Conservation (phyloP, 306 rosid species). For the Glycine latifolia region DNA sequence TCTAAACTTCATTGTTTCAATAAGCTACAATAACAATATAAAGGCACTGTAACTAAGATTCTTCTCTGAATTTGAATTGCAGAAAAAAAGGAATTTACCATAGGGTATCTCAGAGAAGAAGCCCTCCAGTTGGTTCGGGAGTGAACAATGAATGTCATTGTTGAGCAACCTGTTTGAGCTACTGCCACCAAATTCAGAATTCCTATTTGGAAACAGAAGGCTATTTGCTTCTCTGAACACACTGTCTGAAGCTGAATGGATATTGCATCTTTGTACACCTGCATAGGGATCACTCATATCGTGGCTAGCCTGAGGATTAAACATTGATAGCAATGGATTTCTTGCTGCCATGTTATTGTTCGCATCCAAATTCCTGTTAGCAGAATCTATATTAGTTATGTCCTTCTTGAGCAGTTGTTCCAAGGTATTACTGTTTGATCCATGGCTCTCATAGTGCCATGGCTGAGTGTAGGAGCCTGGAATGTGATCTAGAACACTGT, state of each 20-base stretch:
- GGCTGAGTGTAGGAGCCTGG: conserved; percentile 47
- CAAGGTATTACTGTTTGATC: conserved; percentile 48
- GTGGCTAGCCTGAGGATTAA: conserved; percentile 40
- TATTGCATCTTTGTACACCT: too few species aligned
- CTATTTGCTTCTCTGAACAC: not conserved
- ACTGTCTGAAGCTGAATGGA: too few species aligned
- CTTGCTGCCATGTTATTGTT: conserved; percentile 53
- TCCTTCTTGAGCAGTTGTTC: conserved; percentile 49
- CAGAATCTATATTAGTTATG: conserved; percentile 44
- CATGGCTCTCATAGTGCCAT: conserved; percentile 39
- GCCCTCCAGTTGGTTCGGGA: conserved; percentile 51
- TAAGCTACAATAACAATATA: conserved; percentile 17
- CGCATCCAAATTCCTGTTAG: conserved; percentile 42
- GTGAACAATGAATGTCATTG: conserved; percentile 47
- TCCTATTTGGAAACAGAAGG: conserved; percentile 47
- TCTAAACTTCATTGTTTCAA: conserved; percentile 23
- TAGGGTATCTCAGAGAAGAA: conserved; percentile 53
- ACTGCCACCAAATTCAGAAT: conserved; percentile 50
- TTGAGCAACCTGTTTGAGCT: conserved; percentile 48
- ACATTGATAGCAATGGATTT: conserved; percentile 54
- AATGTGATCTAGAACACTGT: conserved; percentile 42
- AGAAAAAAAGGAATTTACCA: conserved; percentile 55
- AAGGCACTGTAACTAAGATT: conserved; percentile 28
- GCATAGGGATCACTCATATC: conserved; percentile 41
- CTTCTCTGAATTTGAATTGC: conserved; percentile 29